Base-by-base conservation (phyloP, 805 yeast genomes). In the Ogataea methylovora region DNA sequence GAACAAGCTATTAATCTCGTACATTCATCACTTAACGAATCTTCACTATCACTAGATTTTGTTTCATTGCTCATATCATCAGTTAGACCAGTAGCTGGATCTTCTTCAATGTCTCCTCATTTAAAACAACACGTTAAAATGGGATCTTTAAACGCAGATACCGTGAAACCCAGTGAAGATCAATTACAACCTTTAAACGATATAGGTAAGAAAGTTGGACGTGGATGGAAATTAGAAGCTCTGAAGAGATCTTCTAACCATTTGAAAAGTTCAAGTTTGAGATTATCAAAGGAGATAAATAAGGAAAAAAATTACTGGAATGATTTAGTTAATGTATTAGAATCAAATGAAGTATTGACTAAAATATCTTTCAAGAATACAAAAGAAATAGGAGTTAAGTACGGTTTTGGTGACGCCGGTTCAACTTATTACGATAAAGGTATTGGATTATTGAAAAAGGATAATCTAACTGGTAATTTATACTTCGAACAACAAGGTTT, bases 351-450 rank as follows among this genome's bases (percentile, higher is more conserved):
- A 49, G 76, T 78, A 1, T 54, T 88, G 10, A 78, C 80, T 48
- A 84, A 82, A 44, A 67, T 79, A 18, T 68, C 77, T 35, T 79
- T 73, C 36, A 77, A 76, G 7, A 65, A 34, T 8, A 71, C 75
- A 8, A 61, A 61, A 37, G 61, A 67, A 2, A 68, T 88, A 28
- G 94, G 90, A 4, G 81, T 90, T 24, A 85, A 84, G 47, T 92
- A 83, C 51, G 97, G 97, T 0, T 90, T 74, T 60, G 88, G 82
- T 13, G 97, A 88, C 55, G 77, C 94, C 0, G 98, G 97, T 0
- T 84, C 95, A 1, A 72, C 65, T 15, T 85, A 75, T 48, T 58
- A 57, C 36, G 88, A 84, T 45, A 69, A 72, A 42, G 97, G 97
- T 2, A 58, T 80, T 28, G 97, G 94, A 0, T 55, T 82, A 0